These are phyloP conservation scores for Stephanodiscus minutulus DNA, from an alignment of 108 stramenopile species.

Conservation along the genomic window DNA sequence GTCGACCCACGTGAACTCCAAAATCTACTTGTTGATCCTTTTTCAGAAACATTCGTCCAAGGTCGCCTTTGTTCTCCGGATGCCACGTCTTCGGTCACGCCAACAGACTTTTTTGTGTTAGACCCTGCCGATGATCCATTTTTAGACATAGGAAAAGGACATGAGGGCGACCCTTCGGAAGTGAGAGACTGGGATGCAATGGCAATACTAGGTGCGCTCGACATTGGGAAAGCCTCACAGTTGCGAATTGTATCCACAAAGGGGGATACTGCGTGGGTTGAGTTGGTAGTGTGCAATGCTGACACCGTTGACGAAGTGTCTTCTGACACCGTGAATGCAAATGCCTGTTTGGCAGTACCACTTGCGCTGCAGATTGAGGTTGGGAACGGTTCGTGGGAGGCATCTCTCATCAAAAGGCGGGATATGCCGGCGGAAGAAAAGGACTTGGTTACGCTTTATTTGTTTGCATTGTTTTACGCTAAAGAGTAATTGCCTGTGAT, in stretches of 20 bases:
- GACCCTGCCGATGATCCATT: slow-evolving; percentile 69
- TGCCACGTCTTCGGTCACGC: slow-evolving; percentile 13
- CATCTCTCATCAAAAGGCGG: slow-evolving; percentile 61
- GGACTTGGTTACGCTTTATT: slow-evolving; percentile 37
- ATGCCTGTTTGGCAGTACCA: slow-evolving; percentile 53
- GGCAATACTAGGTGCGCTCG: slow-evolving; percentile 23
- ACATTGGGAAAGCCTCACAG: slow-evolving; percentile 16
- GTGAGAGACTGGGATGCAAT: slow-evolving; percentile 61
- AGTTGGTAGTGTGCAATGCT: slow-evolving; percentile 31
- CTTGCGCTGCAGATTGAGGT: slow-evolving; percentile 73
- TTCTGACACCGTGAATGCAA: background rate
- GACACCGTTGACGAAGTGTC: background rate
- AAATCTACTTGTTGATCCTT: slow-evolving; percentile 62
- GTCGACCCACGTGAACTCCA: slow-evolving; percentile 39
- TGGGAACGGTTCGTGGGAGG: slow-evolving; percentile 84
- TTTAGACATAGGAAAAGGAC: slow-evolving; percentile 64
- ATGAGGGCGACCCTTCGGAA: slow-evolving; percentile 55
- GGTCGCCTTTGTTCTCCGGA: slow-evolving; percentile 29
- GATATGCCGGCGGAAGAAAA: slow-evolving; percentile 27
- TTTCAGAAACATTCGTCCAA: slow-evolving; percentile 40
- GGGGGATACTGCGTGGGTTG: slow-evolving; percentile 69
- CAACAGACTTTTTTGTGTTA: slow-evolving; percentile 54
- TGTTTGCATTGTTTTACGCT: slow-evolving; percentile 29
- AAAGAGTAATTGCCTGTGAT: background rate
- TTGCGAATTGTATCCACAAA: slow-evolving; percentile 48